These are phyloP conservation scores for Fusarium heterosporum DNA, from an alignment of 2,329 filamentous ascomycete species.

Conservation along the genomic window DNA sequence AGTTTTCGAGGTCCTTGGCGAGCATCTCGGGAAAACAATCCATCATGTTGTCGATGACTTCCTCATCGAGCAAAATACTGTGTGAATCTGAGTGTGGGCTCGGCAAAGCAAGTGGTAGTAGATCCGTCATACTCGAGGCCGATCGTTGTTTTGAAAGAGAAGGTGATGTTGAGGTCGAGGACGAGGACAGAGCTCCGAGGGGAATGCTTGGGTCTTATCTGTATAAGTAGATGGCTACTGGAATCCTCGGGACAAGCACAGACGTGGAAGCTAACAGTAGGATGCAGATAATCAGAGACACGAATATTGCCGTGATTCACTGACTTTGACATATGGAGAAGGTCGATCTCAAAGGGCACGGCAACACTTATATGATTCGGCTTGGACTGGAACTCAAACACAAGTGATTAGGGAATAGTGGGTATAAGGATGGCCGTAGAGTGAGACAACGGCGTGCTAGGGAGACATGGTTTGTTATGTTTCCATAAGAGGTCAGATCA, in stretches of 20 bases:
- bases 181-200: slow-evolving; percentile 19
- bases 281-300: slow-evolving; percentile 30
- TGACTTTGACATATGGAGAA: slow-evolving; percentile 8
- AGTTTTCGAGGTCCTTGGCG: slow-evolving; percentile 65
- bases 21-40: slow-evolving; percentile 67
- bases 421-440: slow-evolving; percentile 29
- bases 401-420: slow-evolving; percentile 29
- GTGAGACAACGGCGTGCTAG: slow-evolving; percentile 37
- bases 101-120: slow-evolving; percentile 54
- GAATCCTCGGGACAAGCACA: slow-evolving; percentile 33
- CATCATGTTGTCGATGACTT: slow-evolving; percentile 47
- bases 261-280: slow-evolving; percentile 28
- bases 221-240: slow-evolving; percentile 44
- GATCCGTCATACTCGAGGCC: slow-evolving; percentile 55
- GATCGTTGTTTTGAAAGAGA: slow-evolving; percentile 49
- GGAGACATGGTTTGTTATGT: slow-evolving; percentile 36
- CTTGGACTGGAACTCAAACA: slow-evolving; percentile 37
- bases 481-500: slow-evolving; percentile 13
- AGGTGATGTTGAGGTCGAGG: slow-evolving; percentile 33
- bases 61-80: slow-evolving; percentile 39
- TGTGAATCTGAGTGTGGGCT: slow-evolving; percentile 44
- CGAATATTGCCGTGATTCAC: slow-evolving; percentile 20
- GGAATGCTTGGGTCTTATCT: slow-evolving; percentile 36
- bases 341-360: slow-evolving; percentile 21
- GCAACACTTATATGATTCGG: slow-evolving; percentile 35